A percentile compares a stretch with the other conserved stretches of the same genome.
Evolutionary conservation across 805 yeast species (phyloP).

Genomic region (Tetrapisispora arboricola): DNA sequence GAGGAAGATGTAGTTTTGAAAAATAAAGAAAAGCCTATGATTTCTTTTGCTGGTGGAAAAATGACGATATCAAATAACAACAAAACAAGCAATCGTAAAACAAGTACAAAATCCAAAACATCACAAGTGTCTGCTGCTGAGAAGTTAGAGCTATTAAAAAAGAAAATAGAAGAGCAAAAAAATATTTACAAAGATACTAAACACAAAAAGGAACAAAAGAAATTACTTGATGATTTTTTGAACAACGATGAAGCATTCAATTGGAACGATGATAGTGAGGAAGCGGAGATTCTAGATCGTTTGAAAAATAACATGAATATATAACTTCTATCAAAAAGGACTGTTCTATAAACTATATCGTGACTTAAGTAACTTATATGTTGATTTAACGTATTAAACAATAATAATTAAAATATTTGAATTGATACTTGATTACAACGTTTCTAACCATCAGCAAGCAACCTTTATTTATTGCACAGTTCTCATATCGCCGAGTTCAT

Average conservation of each 20-base stretch:
- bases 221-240: slow-evolving; percentile 21
- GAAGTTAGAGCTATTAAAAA: slow-evolving; percentile 17
- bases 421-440: no score
- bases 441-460: no score
- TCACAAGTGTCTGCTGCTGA: not conserved
- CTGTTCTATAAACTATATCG: not conserved
- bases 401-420: no score
- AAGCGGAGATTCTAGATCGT: slow-evolving; percentile 16
- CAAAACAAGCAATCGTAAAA: not conserved
- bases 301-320: slow-evolving; percentile 10
- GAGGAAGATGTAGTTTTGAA: not conserved
- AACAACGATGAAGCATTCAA: slow-evolving; percentile 18
- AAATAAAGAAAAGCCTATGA: not conserved
- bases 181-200: slow-evolving; percentile 13
- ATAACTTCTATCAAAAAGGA: not conserved
- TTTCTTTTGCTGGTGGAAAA: slow-evolving; percentile 3
- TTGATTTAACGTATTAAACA: not conserved
- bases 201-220: slow-evolving; percentile 21
- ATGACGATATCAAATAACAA: not conserved
- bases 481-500: slow-evolving; percentile 1
- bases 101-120: not conserved
- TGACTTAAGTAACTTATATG: not conserved
- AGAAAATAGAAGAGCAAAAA: slow-evolving; percentile 25
- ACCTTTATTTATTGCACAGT: not conserved
- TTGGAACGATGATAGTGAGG: slow-evolving; percentile 27